phyloP scores from a whole-genome alignment of 345 rosid species.

The Brassica carinata region DNA sequence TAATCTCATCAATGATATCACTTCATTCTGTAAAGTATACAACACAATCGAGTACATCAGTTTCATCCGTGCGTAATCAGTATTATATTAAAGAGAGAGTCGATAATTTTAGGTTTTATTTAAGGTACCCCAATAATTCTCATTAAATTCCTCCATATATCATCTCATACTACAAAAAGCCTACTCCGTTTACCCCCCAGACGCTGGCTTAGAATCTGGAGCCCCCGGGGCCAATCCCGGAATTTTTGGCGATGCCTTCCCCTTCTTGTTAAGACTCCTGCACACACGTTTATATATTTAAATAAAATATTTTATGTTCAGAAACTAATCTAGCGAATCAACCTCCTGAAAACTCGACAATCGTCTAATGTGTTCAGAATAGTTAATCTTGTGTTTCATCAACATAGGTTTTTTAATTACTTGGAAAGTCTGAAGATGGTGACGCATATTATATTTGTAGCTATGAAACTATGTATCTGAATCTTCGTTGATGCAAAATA shows the following conservation, averaged over 20 bases:
- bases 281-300: background rate
- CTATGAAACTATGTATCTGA: background rate
- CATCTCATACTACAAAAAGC: slow-evolving; percentile 4
- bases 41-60: background rate
- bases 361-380: background rate
- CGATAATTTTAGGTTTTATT: background rate
- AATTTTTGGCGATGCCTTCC: slow-evolving; percentile 20
- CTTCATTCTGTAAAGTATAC: background rate
- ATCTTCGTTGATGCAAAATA: background rate
- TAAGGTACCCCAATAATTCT: slow-evolving; percentile 2
- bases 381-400: background rate
- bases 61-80: background rate
- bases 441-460: background rate
- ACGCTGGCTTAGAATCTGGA: slow-evolving; percentile 2
- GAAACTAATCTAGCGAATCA: background rate
- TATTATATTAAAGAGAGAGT: background rate
- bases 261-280: slow-evolving; percentile 14
- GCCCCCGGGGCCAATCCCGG: slow-evolving; percentile 3
- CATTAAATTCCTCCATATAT: slow-evolving; percentile 16
- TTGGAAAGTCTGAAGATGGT: background rate
- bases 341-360: background rate
- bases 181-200: slow-evolving; percentile 9
- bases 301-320: background rate
- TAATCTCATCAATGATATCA: slow-evolving; percentile 6
- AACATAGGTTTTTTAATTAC: background rate